These are phyloP conservation scores for Lasiosphaeris hirsuta DNA, from an alignment of 495 filamentous ascomycete genomes.

Conservation along the genomic window DNA sequence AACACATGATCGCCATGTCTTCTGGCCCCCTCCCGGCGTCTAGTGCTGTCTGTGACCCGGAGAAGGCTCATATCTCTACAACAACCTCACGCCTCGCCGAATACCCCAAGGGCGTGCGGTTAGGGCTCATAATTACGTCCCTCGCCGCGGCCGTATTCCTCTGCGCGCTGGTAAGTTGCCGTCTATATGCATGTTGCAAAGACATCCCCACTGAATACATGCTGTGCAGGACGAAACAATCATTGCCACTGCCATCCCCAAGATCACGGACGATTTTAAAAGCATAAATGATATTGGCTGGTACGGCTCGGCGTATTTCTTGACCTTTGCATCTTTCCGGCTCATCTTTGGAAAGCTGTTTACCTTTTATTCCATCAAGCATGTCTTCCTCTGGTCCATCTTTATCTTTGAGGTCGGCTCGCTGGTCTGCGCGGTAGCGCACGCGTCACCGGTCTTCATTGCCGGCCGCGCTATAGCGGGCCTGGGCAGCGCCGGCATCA, in stretches of 20 bases:
- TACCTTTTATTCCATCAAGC: constrained; percentile 36
- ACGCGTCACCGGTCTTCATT: constrained; percentile 39
- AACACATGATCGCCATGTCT: too few relatives aligned
- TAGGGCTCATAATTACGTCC: too few relatives aligned
- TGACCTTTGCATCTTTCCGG: constrained; percentile 17
- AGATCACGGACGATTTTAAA: constrained; percentile 42
- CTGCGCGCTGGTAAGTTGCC: too few relatives aligned
- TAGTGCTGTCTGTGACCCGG: too few relatives aligned
- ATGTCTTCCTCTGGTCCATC: constrained; percentile 31
- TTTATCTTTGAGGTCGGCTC: constrained; percentile 41
- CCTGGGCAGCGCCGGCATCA: constrained; percentile 33
- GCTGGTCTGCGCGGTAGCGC: constrained; percentile 44
- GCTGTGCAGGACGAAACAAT: constrained; percentile 38
- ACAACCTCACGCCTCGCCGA: too few relatives aligned
- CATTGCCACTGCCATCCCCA: constrained; percentile 45
- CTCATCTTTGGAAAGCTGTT: constrained; percentile 29
- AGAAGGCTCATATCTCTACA: too few relatives aligned
- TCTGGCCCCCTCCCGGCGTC: too few relatives aligned
- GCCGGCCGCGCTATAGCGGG: constrained; percentile 48
- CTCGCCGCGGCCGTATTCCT: too few relatives aligned
- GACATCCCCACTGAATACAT: too few relatives aligned
- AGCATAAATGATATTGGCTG: constrained; percentile 43
- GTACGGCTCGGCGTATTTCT: constrained; percentile 36
- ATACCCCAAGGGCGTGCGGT: too few relatives aligned
- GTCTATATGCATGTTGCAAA: too few relatives aligned